These are phyloP conservation scores for Hysterium pulicare DNA, from an alignment of 2,329 filamentous ascomycete genomes.

Conservation along the genomic window DNA sequence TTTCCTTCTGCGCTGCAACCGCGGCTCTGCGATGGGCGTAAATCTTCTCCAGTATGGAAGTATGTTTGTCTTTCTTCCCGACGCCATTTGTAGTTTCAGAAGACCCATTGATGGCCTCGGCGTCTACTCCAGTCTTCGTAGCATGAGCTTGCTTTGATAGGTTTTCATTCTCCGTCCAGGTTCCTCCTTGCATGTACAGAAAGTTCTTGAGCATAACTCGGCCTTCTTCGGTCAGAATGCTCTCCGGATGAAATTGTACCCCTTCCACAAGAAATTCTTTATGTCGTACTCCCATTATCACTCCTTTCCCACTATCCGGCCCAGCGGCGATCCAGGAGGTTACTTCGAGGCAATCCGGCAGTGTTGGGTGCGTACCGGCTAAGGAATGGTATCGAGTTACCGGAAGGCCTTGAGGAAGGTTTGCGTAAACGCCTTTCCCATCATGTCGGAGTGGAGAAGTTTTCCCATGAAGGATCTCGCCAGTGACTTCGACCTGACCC, in stretches of 20 bases:
- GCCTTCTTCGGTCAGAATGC: slow-evolving; percentile 87
- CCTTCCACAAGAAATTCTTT: slow-evolving; percentile 89
- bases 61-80: slow-evolving; percentile 56
- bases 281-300: slow-evolving; percentile 97
- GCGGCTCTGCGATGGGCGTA: slow-evolving; percentile 75
- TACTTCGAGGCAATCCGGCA: slow-evolving; percentile 82
- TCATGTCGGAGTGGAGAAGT: slow-evolving; percentile 90
- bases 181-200: slow-evolving; percentile 79
- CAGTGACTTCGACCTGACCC: slow-evolving; percentile 84
- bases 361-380: slow-evolving; percentile 81
- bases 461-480: slow-evolving; percentile 96
- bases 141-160: slow-evolving; percentile 41
- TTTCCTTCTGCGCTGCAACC: slow-evolving; percentile 75
- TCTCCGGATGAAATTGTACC: slow-evolving; percentile 97
- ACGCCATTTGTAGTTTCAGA: slow-evolving; percentile 12
- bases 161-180: slow-evolving; percentile 77
- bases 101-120: slow-evolving; percentile 16
- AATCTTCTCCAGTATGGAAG: slow-evolving; percentile 86
- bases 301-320: slow-evolving; percentile 70
- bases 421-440: slow-evolving; percentile 82
- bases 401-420: slow-evolving; percentile 73
- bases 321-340: slow-evolving; percentile 82
- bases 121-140: slow-evolving; percentile 29
- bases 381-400: slow-evolving; percentile 97
- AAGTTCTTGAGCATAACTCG: slow-evolving; percentile 92